phyloP scores from a whole-genome alignment of 2,329 filamentous ascomycete genomes.

The Penicillium fuscoglaucum region DNA sequence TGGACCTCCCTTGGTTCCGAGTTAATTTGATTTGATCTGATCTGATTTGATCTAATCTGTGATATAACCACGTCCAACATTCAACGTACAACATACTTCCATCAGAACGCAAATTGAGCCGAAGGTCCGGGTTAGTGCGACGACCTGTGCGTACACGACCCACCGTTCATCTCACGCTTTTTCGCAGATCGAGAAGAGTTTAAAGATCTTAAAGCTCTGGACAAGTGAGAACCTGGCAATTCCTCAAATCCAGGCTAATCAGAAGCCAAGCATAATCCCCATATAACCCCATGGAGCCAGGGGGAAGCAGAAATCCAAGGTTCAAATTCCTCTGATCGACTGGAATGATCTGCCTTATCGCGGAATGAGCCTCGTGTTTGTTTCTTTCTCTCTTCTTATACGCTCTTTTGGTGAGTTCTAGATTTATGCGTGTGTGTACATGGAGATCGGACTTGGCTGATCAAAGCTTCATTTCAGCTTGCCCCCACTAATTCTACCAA shows the following conservation, averaged over 20 bases:
- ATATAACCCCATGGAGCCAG: not conserved
- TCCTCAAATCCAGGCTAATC: not conserved
- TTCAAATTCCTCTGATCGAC: slow-evolving; percentile 11
- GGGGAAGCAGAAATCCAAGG: slow-evolving; percentile 1
- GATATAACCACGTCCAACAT: not conserved
- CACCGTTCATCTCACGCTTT: slow-evolving; percentile 14
- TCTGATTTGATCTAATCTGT: not conserved
- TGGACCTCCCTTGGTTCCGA: not conserved
- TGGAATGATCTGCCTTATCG: slow-evolving; percentile 15
- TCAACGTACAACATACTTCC: not conserved
- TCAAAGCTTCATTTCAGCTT: slow-evolving; percentile 14
- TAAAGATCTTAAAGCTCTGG: not conserved
- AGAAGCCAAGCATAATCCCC: not conserved
- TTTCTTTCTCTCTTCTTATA: slow-evolving; percentile 8
- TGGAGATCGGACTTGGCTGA: not conserved
- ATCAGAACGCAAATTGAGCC: not conserved
- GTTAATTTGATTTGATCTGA: not conserved
- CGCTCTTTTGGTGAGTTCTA: slow-evolving; percentile 6
- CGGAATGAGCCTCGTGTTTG: slow-evolving; percentile 9
- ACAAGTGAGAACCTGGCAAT: not conserved
- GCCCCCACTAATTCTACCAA: slow-evolving; percentile 9
- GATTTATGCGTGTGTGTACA: not conserved
- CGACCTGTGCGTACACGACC: slow-evolving; percentile 11
- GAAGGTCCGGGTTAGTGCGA: not conserved
- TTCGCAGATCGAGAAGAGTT: slow-evolving; percentile 1